phyloP scores from a whole-genome alignment of 2,329 filamentous ascomycete genomes.

The Nothophaeocryptopus gaeumannii region DNA sequence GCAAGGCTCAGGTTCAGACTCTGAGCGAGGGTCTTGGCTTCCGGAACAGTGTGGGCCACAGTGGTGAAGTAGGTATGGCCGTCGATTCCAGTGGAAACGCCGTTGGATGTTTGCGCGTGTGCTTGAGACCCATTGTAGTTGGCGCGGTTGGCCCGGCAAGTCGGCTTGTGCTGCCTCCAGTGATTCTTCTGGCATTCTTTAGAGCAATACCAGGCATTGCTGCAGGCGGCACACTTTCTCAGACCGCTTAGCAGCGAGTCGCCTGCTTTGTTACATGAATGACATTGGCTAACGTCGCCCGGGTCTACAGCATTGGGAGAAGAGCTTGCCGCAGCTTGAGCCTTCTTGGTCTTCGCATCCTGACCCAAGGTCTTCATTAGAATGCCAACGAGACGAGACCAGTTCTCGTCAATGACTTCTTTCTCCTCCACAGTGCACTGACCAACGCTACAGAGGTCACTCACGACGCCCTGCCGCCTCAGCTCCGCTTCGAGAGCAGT shows the following conservation, averaged over 20 bases:
- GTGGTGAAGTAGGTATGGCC: not conserved
- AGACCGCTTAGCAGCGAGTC: too few relatives aligned
- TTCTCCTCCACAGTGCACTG: conserved; percentile 1
- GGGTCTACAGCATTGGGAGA: too few relatives aligned
- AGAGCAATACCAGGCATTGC: not conserved
- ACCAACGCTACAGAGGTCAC: not conserved
- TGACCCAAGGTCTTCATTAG: not conserved
- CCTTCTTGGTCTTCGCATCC: too few relatives aligned
- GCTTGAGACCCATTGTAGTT: not conserved
- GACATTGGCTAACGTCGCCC: too few relatives aligned
- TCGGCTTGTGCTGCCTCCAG: not conserved
- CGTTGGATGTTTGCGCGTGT: too few relatives aligned
- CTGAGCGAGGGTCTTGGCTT: not conserved
- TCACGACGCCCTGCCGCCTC: not conserved
- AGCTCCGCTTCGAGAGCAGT: not conserved
- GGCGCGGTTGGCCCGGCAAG: not conserved
- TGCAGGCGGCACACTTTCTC: not conserved
- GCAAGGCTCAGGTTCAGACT: not conserved
- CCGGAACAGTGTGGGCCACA: not conserved
- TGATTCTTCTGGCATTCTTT: not conserved
- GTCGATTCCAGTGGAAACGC: too few relatives aligned
- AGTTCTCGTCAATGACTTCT: not conserved
- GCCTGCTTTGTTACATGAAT: too few relatives aligned
- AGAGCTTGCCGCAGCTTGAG: too few relatives aligned
- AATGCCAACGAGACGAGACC: not conserved